Percentiles rank a stretch among this genome's conserved stretches.
Conservation (phyloP, 2,329 filamentous ascomycete genomes). For the Fusarium verticillioides region DNA sequence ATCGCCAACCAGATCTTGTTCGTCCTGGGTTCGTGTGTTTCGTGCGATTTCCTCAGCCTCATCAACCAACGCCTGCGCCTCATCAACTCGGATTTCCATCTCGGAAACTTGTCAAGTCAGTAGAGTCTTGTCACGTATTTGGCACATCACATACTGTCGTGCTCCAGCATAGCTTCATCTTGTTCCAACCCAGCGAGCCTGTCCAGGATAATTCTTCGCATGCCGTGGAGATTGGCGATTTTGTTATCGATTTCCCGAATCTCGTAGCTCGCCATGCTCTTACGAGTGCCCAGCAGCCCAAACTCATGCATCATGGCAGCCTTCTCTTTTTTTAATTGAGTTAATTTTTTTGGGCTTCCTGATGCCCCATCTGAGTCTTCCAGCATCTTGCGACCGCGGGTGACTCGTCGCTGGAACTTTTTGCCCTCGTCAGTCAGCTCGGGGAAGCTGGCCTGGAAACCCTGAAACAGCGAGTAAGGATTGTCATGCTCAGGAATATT, state of each 20-base stretch:
- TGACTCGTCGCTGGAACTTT: conserved; percentile 76
- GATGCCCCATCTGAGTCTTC: conserved; percentile 67
- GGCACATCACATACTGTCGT: conserved; percentile 73
- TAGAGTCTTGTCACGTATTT: neutral
- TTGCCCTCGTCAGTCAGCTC: conserved; percentile 75
- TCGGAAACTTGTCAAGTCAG: conserved; percentile 67
- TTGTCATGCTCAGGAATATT: conserved; percentile 91
- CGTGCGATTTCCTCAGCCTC: conserved; percentile 67
- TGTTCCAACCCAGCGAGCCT: conserved; percentile 87
- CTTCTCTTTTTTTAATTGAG: conserved; percentile 82
- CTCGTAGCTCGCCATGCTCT: conserved; percentile 97
- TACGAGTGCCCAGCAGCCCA: conserved; percentile 90
- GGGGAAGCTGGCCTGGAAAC: conserved; percentile 91
- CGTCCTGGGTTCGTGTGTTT: conserved; percentile 62
- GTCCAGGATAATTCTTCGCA: conserved; percentile 92
- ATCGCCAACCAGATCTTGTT: conserved; percentile 64
- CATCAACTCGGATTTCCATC: conserved; percentile 70
- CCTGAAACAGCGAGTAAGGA: conserved; percentile 93
- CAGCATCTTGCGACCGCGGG: conserved; percentile 80
- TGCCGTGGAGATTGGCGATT: conserved; percentile 89
- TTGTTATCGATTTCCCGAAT: conserved; percentile 98
- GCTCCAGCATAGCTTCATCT: conserved; percentile 89
- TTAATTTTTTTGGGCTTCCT: conserved; percentile 73
- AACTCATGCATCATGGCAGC: conserved; percentile 83
- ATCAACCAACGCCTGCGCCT: conserved; percentile 68